Conservation (phyloP, 768 basidiomycete genomes). For the Calocybe gangraenosa region DNA sequence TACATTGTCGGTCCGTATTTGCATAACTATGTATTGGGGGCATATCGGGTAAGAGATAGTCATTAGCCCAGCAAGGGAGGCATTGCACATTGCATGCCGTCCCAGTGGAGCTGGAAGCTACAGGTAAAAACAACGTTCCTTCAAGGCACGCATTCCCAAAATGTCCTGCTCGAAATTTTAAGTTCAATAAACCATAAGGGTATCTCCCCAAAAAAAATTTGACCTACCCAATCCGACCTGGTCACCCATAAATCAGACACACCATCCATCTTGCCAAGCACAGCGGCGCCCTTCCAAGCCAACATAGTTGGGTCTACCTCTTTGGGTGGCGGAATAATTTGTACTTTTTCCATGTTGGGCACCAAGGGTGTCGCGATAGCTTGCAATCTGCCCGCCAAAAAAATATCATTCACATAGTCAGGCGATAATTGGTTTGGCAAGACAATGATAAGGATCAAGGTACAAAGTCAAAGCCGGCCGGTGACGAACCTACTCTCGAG, state of each 20-base stretch:
- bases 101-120: conserved; percentile 21
- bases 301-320: conserved; percentile 88
- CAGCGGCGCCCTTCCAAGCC: conserved; percentile 93
- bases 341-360: conserved; percentile 81
- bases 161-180: conserved; percentile 45
- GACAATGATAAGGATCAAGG: background rate
- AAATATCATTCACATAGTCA: conserved; percentile 1
- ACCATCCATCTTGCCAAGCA: conserved; percentile 89
- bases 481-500: conserved; percentile 74
- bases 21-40: conserved; percentile 3
- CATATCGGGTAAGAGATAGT: conserved; percentile 6
- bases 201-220: background rate
- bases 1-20: conserved; percentile 2
- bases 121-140: conserved; percentile 79
- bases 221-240: conserved; percentile 77
- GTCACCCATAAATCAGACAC: conserved; percentile 89
- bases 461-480: background rate
- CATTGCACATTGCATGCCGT: background rate
- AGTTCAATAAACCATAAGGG: too few species aligned
- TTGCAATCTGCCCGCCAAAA: conserved; percentile 47
- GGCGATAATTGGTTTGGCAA: conserved; percentile 2
- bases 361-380: conserved; percentile 83
- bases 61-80: conserved; percentile 10
- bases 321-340: conserved; percentile 91
- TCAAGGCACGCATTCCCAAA: conserved; percentile 76